A percentile compares a stretch with the other conserved stretches of the same genome.
Conservation (phyloP, 2,329 filamentous ascomycete genomes). For the Colletotrichum sidae region DNA sequence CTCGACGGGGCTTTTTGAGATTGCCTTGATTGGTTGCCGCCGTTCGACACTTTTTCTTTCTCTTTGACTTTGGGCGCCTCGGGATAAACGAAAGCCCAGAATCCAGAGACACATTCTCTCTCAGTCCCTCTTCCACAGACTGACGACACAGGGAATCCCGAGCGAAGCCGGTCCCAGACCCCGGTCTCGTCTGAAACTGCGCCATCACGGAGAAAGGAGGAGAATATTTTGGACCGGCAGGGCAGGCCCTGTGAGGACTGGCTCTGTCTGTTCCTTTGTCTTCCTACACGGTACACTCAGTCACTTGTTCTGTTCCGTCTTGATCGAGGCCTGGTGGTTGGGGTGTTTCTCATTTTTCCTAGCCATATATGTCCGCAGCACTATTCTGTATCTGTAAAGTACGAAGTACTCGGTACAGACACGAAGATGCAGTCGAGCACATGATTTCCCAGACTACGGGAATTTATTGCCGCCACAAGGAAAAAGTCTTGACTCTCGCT, state of each 20-base stretch:
- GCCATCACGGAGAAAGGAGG: conserved; percentile 29
- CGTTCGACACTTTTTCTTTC: conserved; percentile 4
- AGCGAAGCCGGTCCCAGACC: conserved; percentile 22
- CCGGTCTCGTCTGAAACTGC: conserved; percentile 34
- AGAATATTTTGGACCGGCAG: not conserved
- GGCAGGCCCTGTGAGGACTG: too few relatives aligned
- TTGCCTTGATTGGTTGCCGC: conserved; percentile 21
- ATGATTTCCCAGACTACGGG: not conserved
- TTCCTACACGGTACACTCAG: not conserved
- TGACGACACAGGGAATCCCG: conserved; percentile 13
- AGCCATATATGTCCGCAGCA: too few relatives aligned
- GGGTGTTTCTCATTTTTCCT: not conserved
- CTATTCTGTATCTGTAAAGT: too few relatives aligned
- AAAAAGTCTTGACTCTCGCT: not conserved
- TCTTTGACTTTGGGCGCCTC: conserved; percentile 1
- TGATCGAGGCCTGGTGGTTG: not conserved
- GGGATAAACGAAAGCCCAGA: not conserved
- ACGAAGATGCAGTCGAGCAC: not conserved
- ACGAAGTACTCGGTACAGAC: not conserved
- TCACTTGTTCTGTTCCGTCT: not conserved
- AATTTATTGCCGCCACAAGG: conserved; percentile 1
- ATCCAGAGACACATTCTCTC: not conserved
- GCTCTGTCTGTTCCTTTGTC: conserved; percentile 1
- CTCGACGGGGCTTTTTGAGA: conserved; percentile 13
- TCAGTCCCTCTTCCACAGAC: conserved; percentile 16